Percentiles rank a stretch among this genome's conserved stretches.
phyloP scores from a whole-genome alignment of 495 filamentous ascomycete genomes.

The Hypoxylon subgilvum region DNA sequence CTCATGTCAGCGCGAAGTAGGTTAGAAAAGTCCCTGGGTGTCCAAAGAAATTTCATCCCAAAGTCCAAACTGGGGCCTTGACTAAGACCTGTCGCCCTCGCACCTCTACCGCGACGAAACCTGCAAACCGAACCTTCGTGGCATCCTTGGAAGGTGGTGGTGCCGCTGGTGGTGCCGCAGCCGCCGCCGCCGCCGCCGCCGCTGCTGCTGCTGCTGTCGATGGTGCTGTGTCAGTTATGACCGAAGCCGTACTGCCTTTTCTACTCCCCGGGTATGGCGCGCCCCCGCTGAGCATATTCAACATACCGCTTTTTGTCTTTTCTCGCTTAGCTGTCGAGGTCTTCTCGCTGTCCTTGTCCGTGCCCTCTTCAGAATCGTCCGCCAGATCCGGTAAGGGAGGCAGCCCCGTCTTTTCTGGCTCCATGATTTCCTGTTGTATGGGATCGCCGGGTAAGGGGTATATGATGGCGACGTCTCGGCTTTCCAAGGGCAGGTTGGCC shows the following conservation, averaged over 20 bases:
- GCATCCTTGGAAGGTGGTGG: conserved; percentile 47
- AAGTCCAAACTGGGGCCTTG: conserved; percentile 88
- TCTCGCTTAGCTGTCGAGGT: conserved; percentile 46
- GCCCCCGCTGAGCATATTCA: conserved; percentile 40
- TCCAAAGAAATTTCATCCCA: conserved; percentile 44
- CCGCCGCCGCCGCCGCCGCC: conserved; percentile 40
- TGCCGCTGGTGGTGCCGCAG: conserved; percentile 42
- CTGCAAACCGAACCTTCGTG: conserved; percentile 75
- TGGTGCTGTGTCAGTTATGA: conserved; percentile 43
- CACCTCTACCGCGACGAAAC: conserved; percentile 86
- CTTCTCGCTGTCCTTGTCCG: conserved; percentile 53
- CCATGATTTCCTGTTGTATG: conserved; percentile 77
- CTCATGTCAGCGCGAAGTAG: too few relatives aligned
- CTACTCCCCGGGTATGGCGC: conserved; percentile 41
- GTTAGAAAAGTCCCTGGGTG: not conserved
- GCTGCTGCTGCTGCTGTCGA: conserved; percentile 48
- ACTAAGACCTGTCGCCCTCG: conserved; percentile 79
- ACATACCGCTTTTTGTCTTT: conserved; percentile 46
- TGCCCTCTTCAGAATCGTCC: conserved; percentile 55
- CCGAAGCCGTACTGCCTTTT: conserved; percentile 47
- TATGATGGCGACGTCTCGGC: conserved; percentile 84
- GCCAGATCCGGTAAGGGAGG: conserved; percentile 68
- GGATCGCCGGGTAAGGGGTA: conserved; percentile 77
- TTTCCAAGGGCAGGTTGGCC: conserved; percentile 86
- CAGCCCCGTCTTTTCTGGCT: conserved; percentile 72